Conservation (phyloP, 1,284 basidiomycete genomes). For the Rhodotorula sp. region DNA sequence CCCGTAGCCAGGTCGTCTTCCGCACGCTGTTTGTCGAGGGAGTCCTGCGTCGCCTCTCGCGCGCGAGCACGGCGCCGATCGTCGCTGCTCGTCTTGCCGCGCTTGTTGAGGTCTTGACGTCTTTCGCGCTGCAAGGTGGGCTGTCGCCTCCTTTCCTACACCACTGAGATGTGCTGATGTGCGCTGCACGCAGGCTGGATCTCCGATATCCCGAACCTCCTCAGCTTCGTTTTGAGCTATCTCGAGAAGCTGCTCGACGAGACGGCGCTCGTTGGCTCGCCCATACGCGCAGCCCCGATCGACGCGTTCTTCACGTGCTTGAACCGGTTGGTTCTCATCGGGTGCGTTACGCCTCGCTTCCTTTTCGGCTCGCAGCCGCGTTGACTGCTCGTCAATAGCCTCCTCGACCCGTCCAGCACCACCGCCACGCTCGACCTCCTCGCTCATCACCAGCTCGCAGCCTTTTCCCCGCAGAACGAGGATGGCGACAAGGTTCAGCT, state of each 20-base stretch:
- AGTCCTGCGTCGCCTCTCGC: background rate
- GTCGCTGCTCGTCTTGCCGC: slow-evolving; percentile 9
- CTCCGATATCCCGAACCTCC: background rate
- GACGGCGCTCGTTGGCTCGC: slow-evolving; percentile 10
- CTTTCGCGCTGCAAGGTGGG: slow-evolving; percentile 19
- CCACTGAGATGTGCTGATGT: background rate
- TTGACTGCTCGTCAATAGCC: slow-evolving; percentile 1
- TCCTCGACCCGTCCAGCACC: slow-evolving; percentile 1
- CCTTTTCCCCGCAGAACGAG: slow-evolving; percentile 18
- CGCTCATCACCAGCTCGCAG: slow-evolving; percentile 27
- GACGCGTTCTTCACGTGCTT: slow-evolving; percentile 1
- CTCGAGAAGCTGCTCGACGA: slow-evolving; percentile 29
- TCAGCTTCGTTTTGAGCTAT: slow-evolving; percentile 4
- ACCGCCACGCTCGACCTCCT: slow-evolving; percentile 6
- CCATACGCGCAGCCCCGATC: background rate
- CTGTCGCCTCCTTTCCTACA: background rate
- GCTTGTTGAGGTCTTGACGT: slow-evolving; percentile 9
- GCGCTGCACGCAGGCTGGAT: slow-evolving; percentile 5
- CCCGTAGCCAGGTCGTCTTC: slow-evolving; percentile 11
- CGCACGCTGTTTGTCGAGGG: slow-evolving; percentile 16
- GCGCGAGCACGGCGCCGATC: slow-evolving; percentile 8
- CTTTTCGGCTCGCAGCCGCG: rapidly evolving
- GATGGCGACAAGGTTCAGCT: slow-evolving; percentile 7
- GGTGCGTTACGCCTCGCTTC: slow-evolving; percentile 1
- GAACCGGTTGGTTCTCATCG: slow-evolving; percentile 21